Evolutionary conservation across 768 basidiomycete species (phyloP).

Genomic region (Hydnomerulius pinastri): DNA sequence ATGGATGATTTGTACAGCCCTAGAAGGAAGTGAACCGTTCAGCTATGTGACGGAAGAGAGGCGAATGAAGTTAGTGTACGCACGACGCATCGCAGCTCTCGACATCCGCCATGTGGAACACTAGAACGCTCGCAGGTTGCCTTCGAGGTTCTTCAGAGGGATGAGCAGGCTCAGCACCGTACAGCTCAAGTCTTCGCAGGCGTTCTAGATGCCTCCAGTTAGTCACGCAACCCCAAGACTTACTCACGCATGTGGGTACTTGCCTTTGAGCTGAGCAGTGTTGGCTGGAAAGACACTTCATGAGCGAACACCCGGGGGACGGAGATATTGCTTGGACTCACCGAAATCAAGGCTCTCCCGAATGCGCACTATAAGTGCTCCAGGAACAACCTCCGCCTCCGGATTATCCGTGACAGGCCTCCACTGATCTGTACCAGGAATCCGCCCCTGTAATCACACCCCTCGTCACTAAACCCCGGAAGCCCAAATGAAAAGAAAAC

Average conservation of each 20-base stretch:
- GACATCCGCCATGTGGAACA: constrained; percentile 94
- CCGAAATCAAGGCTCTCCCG: constrained; percentile 92
- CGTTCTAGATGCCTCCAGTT: constrained; percentile 51
- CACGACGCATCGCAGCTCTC: constrained; percentile 91
- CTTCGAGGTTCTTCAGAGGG: constrained; percentile 87
- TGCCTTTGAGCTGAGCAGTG: constrained; percentile 89
- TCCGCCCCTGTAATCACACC: constrained; percentile 61
- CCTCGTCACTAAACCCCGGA: neutral
- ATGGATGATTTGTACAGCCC: constrained; percentile 81
- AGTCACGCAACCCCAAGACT: neutral
- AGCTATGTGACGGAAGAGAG: neutral
- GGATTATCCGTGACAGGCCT: constrained; percentile 87
- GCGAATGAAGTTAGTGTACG: constrained; percentile 28
- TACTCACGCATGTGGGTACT: neutral
- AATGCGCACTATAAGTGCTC: constrained; percentile 85
- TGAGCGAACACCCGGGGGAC: neutral
- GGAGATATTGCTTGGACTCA: constrained; percentile 32
- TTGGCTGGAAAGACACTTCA: constrained; percentile 60
- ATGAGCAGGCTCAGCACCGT: constrained; percentile 77
- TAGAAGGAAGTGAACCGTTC: constrained; percentile 31
- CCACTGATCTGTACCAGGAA: constrained; percentile 90
- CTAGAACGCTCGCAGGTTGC: constrained; percentile 71
- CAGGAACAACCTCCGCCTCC: constrained; percentile 78
- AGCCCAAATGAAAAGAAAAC: neutral
- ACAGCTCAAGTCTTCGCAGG: constrained; percentile 82